Conservation (phyloP, 345 rosid genomes). For the Schrenkiella parvula region DNA sequence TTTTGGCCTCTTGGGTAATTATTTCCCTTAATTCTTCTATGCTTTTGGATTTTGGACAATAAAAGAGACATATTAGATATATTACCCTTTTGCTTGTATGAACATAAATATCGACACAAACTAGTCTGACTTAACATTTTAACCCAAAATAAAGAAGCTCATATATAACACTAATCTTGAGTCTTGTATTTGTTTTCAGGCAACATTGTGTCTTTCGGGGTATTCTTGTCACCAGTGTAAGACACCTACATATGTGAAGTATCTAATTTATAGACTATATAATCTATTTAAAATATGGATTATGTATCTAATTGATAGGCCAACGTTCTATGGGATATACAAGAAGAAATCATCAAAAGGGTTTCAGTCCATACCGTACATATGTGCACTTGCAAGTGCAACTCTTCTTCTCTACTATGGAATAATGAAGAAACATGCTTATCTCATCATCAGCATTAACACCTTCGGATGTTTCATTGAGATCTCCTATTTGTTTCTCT, state of each 20-base stretch:
- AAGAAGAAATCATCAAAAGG: slow-evolving; percentile 71
- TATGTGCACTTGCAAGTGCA: slow-evolving; percentile 59
- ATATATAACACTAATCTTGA: background rate
- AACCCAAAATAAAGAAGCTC: background rate
- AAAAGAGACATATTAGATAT: background rate
- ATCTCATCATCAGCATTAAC: slow-evolving; percentile 60
- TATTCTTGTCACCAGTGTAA: slow-evolving; percentile 82
- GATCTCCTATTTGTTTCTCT: slow-evolving; percentile 43
- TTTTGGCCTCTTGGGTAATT: slow-evolving; percentile 65
- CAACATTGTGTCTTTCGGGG: slow-evolving; percentile 60
- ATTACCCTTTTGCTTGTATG: background rate
- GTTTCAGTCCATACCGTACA: slow-evolving; percentile 67
- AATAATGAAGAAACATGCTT: slow-evolving; percentile 41
- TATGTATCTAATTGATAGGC: slow-evolving; percentile 35
- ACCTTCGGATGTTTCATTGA: slow-evolving; percentile 57
- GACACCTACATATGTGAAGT: slow-evolving; percentile 17
- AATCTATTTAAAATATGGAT: background rate
- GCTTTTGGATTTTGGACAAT: background rate
- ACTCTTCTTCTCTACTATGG: slow-evolving; percentile 66
- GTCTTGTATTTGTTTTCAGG: slow-evolving; percentile 35
- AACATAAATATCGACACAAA: background rate
- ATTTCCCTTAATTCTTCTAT: background rate
- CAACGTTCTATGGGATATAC: slow-evolving; percentile 54
- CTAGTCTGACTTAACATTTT: background rate
- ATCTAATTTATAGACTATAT: background rate